phyloP scores from a whole-genome alignment of 768 basidiomycete genomes.

The Galerina marginata region DNA sequence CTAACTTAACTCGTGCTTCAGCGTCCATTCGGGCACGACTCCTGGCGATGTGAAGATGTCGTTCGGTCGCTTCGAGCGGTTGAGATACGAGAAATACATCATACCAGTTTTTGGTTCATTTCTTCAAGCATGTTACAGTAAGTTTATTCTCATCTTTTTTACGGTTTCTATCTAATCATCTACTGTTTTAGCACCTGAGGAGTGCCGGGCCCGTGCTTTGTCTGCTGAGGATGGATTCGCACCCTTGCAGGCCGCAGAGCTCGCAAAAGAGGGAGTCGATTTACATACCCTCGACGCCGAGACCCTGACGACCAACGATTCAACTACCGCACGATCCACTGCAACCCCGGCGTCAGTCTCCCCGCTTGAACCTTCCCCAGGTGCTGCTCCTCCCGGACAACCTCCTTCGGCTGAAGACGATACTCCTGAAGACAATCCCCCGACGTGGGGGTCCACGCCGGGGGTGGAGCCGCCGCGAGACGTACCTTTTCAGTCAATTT shows the following conservation, averaged over 20 bases:
- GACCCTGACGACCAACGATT: too few relatives aligned
- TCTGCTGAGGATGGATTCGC: neutral
- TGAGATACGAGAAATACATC: neutral
- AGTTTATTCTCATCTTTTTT: neutral
- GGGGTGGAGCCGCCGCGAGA: too few relatives aligned
- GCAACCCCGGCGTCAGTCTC: too few relatives aligned
- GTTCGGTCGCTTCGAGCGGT: neutral
- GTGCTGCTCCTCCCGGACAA: too few relatives aligned
- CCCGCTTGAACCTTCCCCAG: too few relatives aligned
- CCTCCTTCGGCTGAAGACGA: too few relatives aligned
- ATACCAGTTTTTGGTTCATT: neutral
- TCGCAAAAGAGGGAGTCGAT: neutral
- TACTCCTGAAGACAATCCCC: too few relatives aligned
- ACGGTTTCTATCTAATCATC: neutral
- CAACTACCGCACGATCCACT: too few relatives aligned
- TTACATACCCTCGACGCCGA: too few relatives aligned
- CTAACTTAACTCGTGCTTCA: neutral
- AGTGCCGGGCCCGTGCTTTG: neutral
- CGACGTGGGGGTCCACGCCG: too few relatives aligned
- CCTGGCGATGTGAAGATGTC: neutral
- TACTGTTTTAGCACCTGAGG: neutral
- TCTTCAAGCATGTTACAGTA: neutral
- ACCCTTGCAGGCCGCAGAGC: neutral
- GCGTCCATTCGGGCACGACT: neutral
- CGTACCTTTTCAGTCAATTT: too few relatives aligned